Evolutionary conservation across 2,329 filamentous ascomycete genomes (phyloP), one percentile per base, ranked within the genome.

Genomic region (Pseudonectria foliicola): DNA sequence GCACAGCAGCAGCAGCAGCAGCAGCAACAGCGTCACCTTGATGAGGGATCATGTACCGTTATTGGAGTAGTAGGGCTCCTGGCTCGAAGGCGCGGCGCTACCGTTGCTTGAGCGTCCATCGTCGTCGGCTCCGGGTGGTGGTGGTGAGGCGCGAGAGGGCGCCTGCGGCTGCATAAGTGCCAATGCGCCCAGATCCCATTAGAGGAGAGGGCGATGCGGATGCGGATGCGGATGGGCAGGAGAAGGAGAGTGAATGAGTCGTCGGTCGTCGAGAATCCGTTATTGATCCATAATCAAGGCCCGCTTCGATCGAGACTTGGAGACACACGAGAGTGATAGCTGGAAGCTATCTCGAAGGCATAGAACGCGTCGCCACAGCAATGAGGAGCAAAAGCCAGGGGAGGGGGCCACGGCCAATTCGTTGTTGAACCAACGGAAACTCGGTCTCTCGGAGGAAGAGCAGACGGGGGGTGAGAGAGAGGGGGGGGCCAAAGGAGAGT

Each of bases 1-100:
- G 7, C 8, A 15, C 8, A n/a, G 5, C 27, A 10, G 13, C 12
- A 10, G 18, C 18, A 11, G 35, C n/a, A 16, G 11, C 23, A 26
- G 10, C 4, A 11, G 13, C 10, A 14, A 16, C 25, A 11, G 24
- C n/a, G n/a, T n/a, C n/a, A n/a, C n/a, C n/a, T 25, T 21, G n/a
- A 25, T 29, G 27, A 15, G 32, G 30, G 5, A 37, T 24, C 32
- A 43, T 49, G 34, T 21, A 79, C 78, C 77, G 62, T 79, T 63
- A 48, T 82, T 77, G 35, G 74, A 73, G 49, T 82, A 78, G 49
- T 70, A 73, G 11, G 62, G 50, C 29, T 60, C 57, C 26, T 52
- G 47, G 33, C 45, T 52, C 24, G 52, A 52, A n/a, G 40, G 44
- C 34, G 48, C 48, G 34, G 35, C 46, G 39, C 53, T 57, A 27